These are phyloP conservation scores for Blepharisma stoltei DNA, from an alignment of 73 alveolate species.

Conservation along the genomic window DNA sequence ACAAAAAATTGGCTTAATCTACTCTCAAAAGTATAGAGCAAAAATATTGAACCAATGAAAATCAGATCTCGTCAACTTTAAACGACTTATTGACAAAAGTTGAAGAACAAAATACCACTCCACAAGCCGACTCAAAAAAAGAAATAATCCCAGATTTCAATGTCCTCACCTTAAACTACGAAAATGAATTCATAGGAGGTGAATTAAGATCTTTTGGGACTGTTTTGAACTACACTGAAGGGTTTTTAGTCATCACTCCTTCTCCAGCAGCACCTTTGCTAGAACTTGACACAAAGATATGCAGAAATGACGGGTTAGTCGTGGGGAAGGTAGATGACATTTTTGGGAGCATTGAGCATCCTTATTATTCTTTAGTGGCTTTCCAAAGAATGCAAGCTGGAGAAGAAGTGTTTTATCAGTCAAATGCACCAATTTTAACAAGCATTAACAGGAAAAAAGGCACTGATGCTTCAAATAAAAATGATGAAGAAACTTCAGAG, in stretches of 20 bases:
- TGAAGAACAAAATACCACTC: no score
- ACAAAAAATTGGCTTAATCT: no score
- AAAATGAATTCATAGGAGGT: neutral
- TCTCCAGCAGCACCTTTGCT: slow-evolving; percentile 24
- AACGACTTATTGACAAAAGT: no score
- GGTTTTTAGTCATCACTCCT: neutral
- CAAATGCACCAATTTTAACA: slow-evolving; percentile 4
- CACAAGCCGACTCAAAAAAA: neutral
- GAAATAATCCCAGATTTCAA: slow-evolving; percentile 1
- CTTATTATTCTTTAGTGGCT: slow-evolving; percentile 14
- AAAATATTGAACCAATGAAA: no score
- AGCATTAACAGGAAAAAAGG: neutral
- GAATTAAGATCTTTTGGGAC: neutral
- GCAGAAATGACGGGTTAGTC: neutral
- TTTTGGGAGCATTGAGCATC: slow-evolving; percentile 20
- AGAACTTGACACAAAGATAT: neutral
- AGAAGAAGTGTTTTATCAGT: neutral
- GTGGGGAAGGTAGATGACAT: slow-evolving; percentile 8
- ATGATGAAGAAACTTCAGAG: slow-evolving; percentile 24
- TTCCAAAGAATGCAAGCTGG: neutral
- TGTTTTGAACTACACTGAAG: slow-evolving; percentile 20
- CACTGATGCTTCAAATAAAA: slow-evolving; percentile 21
- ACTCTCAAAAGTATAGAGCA: no score
- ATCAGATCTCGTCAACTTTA: no score
- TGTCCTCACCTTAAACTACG: neutral